Conservation (phyloP, 495 filamentous ascomycete species). For the Aspergillus sparsus region DNA sequence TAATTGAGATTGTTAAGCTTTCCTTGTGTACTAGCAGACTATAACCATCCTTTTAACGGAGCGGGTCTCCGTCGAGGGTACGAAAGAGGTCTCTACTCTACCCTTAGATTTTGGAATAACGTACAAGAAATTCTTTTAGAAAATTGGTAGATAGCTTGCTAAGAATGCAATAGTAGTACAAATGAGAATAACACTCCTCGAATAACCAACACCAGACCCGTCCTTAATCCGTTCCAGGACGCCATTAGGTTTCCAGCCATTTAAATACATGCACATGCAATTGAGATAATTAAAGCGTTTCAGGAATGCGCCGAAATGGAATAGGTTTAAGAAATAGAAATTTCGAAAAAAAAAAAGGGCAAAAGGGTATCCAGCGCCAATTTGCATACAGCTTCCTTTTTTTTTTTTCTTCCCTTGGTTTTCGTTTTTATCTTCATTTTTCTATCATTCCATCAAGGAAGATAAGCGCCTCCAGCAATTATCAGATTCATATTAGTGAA, state of each 20-base stretch:
- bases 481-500: conserved; percentile 94
- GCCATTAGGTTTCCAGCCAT: conserved; percentile 11
- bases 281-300: background rate
- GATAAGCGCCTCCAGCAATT: conserved; percentile 81
- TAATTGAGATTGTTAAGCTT: background rate
- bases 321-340: background rate
- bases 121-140: too few species aligned
- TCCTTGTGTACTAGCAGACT: background rate
- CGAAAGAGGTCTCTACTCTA: background rate
- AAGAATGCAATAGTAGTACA: background rate
- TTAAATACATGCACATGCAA: conserved; percentile 5
- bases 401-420: too few species aligned
- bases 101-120: too few species aligned
- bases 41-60: background rate
- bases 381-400: conserved; percentile 7
- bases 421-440: background rate
- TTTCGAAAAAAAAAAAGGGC: background rate
- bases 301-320: background rate
- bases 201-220: conserved; percentile 3
- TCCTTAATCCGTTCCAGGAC: conserved; percentile 16
- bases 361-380: conserved; percentile 36
- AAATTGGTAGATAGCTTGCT: background rate
- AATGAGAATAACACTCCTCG: too few species aligned
- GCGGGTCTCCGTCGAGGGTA: background rate
- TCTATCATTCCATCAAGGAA: conserved; percentile 50